Evolutionary conservation across 192 early-diverging fungal genomes (phyloP).

Genomic region (Coemansia sp.): DNA sequence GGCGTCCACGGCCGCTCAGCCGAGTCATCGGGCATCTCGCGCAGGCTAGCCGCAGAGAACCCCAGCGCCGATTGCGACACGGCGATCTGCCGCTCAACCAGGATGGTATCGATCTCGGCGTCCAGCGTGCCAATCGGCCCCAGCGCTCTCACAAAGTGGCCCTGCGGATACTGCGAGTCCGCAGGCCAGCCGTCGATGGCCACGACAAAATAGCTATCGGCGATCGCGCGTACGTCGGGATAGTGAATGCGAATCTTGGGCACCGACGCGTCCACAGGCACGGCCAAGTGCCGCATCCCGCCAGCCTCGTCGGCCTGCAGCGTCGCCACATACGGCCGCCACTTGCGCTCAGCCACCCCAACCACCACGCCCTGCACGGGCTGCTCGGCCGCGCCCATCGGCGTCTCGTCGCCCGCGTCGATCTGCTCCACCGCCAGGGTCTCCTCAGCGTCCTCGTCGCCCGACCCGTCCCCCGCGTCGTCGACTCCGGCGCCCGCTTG

Average conservation of each 20-base stretch:
- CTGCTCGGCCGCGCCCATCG: background rate
- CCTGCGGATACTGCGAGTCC: constrained; percentile 69
- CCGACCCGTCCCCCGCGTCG: background rate
- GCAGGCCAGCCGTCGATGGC: constrained; percentile 68
- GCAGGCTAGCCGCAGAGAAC: constrained; percentile 60
- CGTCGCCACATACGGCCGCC: constrained; percentile 75
- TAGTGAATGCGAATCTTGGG: constrained; percentile 76
- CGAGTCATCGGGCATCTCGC: constrained; percentile 64
- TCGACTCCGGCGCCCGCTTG: background rate
- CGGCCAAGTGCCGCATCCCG: constrained; percentile 59
- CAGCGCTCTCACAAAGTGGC: constrained; percentile 68
- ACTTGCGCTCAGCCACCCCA: constrained; percentile 60
- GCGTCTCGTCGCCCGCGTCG: constrained; percentile 25
- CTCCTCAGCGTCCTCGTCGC: constrained; percentile 5
- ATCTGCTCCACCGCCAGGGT: constrained; percentile 15
- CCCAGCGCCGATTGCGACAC: constrained; percentile 66
- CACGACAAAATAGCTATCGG: constrained; percentile 65
- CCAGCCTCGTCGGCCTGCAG: constrained; percentile 57
- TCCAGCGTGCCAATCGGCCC: constrained; percentile 63
- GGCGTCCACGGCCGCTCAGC: constrained; percentile 55
- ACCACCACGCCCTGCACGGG: constrained; percentile 51
- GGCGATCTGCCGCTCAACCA: constrained; percentile 73
- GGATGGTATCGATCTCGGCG: constrained; percentile 70
- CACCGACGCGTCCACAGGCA: constrained; percentile 62
- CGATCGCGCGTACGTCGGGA: constrained; percentile 54